These are phyloP conservation scores for Trametopsis cervina DNA, from an alignment of 768 basidiomycete genomes.

Conservation along the genomic window DNA sequence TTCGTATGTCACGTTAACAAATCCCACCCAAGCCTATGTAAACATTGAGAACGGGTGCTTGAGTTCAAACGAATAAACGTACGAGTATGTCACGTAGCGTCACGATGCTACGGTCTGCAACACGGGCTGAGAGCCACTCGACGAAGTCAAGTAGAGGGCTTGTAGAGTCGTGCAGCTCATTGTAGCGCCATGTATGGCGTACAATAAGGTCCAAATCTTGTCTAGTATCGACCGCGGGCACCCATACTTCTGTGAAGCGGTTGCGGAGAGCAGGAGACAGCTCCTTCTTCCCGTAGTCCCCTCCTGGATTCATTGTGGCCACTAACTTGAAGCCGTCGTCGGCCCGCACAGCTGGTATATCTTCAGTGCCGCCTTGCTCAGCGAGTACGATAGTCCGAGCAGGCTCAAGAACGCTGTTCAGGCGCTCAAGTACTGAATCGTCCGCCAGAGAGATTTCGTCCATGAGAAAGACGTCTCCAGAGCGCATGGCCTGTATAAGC, in stretches of 20 bases:
- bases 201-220: slow-evolving; percentile 77
- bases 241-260: slow-evolving; percentile 99
- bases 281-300: slow-evolving; percentile 99
- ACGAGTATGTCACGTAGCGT: slow-evolving; percentile 89
- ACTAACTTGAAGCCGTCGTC: slow-evolving; percentile 73
- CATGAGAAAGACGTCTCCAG: slow-evolving; percentile 80
- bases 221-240: slow-evolving; percentile 72
- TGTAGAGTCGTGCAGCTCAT: slow-evolving; percentile 49
- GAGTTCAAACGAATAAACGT: slow-evolving; percentile 18
- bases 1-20: slow-evolving; percentile 58
- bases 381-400: slow-evolving; percentile 84
- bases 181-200: slow-evolving; percentile 55
- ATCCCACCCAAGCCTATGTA: slow-evolving; percentile 83
- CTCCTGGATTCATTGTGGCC: slow-evolving; percentile 99
- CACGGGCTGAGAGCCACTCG: slow-evolving; percentile 63
- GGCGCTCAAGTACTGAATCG: slow-evolving; percentile 93
- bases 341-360: slow-evolving; percentile 62
- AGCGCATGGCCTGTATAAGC: slow-evolving; percentile 85
- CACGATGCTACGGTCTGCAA: slow-evolving; percentile 58
- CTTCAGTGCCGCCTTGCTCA: slow-evolving; percentile 79
- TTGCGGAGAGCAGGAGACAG: slow-evolving; percentile 94
- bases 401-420: slow-evolving; percentile 97
- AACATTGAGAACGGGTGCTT: neutral
- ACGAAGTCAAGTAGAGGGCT: slow-evolving; percentile 64
- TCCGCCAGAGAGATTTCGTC: slow-evolving; percentile 98